A percentile compares a stretch with the other conserved stretches of the same genome.
Evolutionary conservation across 2,329 filamentous ascomycete genomes (phyloP).

Genomic region (Stachybotrys echinatus): DNA sequence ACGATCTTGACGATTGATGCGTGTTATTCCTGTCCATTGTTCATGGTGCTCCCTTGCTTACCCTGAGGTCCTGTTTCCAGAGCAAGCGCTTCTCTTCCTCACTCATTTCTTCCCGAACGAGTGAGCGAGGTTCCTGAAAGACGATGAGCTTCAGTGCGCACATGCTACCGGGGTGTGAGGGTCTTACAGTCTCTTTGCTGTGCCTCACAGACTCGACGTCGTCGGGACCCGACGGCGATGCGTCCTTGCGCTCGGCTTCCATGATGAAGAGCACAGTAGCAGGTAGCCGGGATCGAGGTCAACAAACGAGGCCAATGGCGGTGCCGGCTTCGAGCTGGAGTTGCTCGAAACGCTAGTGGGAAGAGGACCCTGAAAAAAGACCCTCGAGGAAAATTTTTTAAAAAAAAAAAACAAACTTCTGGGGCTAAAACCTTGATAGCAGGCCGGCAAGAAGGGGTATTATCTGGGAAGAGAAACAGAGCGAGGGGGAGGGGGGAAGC

Average conservation of each 20-base stretch:
- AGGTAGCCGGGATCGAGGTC: too few species aligned
- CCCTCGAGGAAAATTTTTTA: too few species aligned
- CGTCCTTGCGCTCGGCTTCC: neutral
- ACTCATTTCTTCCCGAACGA: conserved; percentile 15
- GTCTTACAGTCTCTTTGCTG: neutral
- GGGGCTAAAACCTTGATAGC: too few species aligned
- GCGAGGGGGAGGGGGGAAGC: neutral
- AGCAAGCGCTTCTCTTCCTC: conserved; percentile 34
- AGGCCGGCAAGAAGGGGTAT: neutral
- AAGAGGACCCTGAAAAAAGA: too few species aligned
- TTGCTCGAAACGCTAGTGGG: too few species aligned
- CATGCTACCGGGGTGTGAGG: neutral
- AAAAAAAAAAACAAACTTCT: neutral
- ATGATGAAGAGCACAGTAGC: too few species aligned
- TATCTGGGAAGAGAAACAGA: neutral
- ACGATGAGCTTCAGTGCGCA: neutral
- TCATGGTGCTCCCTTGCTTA: neutral
- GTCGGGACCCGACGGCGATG: neutral
- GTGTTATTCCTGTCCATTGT: neutral
- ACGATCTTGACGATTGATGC: conserved; percentile 36
- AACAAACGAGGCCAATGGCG: too few species aligned
- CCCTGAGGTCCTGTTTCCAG: conserved; percentile 53
- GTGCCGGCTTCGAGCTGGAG: too few species aligned
- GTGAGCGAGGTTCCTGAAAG: conserved; percentile 11
- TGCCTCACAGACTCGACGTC: neutral